phyloP scores from a whole-genome alignment of 768 basidiomycete species.

The Boletus vermiculosoides region DNA sequence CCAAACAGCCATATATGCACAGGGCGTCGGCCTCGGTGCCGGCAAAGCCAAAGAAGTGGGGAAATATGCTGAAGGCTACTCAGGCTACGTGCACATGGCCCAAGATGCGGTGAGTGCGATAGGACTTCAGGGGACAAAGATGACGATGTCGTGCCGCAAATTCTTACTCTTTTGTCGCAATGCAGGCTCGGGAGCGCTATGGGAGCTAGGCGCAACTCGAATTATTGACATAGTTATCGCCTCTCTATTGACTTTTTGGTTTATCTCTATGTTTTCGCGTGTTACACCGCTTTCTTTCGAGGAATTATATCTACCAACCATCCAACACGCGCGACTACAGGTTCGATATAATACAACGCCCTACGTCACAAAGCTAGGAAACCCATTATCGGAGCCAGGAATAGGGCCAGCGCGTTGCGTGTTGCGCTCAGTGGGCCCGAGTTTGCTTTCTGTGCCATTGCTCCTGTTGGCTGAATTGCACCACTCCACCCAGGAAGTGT shows the following conservation, averaged over 20 bases:
- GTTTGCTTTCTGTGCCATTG: constrained; percentile 21
- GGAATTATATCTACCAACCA: constrained; percentile 16
- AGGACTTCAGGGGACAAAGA: constrained; percentile 23
- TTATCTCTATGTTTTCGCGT: constrained; percentile 16
- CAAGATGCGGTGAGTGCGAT: constrained; percentile 59
- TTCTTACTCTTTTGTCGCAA: constrained; percentile 28
- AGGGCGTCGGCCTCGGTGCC: constrained; percentile 89
- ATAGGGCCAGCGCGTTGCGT: constrained; percentile 19
- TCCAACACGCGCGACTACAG: neutral
- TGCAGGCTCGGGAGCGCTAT: constrained; percentile 38
- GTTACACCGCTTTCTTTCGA: constrained; percentile 10
- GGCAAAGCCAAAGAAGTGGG: constrained; percentile 84
- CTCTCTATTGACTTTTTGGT: constrained; percentile 9
- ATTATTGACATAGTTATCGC: constrained; percentile 11
- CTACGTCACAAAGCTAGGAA: constrained; percentile 23
- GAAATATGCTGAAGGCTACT: constrained; percentile 65
- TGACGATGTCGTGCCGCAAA: constrained; percentile 14
- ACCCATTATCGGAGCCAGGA: constrained; percentile 31
- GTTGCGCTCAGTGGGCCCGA: constrained; percentile 20
- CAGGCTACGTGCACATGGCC: constrained; percentile 70
- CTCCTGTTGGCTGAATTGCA: constrained; percentile 11
- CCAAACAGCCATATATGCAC: constrained; percentile 81
- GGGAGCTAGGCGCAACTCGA: constrained; percentile 26
- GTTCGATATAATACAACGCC: neutral
- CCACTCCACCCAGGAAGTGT: constrained; percentile 44